A percentile compares a stretch with the other conserved stretches of the same genome.
phyloP scores from a whole-genome alignment of 148 eudicot genomes.

The Chenopodium suecicum region DNA sequence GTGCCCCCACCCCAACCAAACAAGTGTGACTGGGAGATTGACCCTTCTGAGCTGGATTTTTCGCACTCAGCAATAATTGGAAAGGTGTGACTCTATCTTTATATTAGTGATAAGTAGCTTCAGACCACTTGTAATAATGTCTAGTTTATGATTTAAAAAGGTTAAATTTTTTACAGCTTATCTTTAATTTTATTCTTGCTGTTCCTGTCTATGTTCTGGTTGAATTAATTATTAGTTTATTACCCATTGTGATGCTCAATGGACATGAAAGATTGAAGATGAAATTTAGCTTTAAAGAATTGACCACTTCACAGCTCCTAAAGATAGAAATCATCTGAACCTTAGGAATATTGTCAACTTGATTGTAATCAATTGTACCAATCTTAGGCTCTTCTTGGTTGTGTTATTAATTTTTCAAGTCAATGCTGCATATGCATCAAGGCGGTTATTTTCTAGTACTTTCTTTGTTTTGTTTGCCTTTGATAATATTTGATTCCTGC shows the following conservation, averaged over 20 bases:
- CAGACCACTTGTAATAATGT: not conserved
- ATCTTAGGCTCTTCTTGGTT: not conserved
- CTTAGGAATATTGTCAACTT: not conserved
- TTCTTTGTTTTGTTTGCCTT: conserved; percentile 14
- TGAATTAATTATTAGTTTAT: not conserved
- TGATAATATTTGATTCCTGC: conserved; percentile 28
- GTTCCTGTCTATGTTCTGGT: not conserved
- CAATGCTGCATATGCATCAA: not conserved
- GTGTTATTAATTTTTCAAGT: not conserved
- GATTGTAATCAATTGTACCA: not conserved
- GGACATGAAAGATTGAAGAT: not conserved
- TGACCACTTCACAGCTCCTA: not conserved
- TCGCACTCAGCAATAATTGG: conserved; percentile 70
- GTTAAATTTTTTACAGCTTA: not conserved
- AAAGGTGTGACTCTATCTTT: conserved; percentile 53
- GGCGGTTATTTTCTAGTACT: not conserved
- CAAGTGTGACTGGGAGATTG: conserved; percentile 97
- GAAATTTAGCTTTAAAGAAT: not conserved
- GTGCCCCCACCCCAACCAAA: conserved; percentile 90
- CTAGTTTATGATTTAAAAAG: not conserved
- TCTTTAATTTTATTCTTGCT: not conserved
- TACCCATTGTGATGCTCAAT: not conserved
- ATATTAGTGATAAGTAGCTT: conserved; percentile 2
- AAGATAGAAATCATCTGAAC: not conserved
- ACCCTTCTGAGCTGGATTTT: conserved; percentile 88